A percentile compares a stretch with the other conserved stretches of the same genome.
Conservation (phyloP, 371 early-diverging fungal species). For the Zychaea mexicana region DNA sequence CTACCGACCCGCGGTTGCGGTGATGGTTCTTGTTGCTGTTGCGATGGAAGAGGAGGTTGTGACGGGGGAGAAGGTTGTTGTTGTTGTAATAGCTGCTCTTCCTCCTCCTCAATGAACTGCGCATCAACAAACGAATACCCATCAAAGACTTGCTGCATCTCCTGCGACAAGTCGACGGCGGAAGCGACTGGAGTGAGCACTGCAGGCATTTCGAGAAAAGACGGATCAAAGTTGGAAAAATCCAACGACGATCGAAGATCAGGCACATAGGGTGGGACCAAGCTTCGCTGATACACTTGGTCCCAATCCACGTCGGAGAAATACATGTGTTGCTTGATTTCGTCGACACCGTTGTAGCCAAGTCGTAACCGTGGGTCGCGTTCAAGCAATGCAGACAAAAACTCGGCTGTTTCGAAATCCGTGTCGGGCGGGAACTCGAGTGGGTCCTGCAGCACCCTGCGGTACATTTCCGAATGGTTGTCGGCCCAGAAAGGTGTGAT, state of each 20-base stretch:
- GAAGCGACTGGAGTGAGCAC: slow-evolving; percentile 45
- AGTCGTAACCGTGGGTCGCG: slow-evolving; percentile 70
- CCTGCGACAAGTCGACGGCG: slow-evolving; percentile 41
- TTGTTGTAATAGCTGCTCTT: neutral
- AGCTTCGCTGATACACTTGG: slow-evolving; percentile 54
- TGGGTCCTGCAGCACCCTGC: slow-evolving; percentile 75
- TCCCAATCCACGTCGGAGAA: slow-evolving; percentile 75
- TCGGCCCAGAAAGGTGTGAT: slow-evolving; percentile 86
- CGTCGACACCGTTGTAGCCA: slow-evolving; percentile 61
- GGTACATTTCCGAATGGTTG: slow-evolving; percentile 83
- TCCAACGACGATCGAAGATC: slow-evolving; percentile 56
- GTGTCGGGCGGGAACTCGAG: slow-evolving; percentile 75
- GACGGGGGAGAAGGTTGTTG: neutral
- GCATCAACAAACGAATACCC: slow-evolving; percentile 55
- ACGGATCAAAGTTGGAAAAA: slow-evolving; percentile 67
- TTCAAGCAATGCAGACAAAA: slow-evolving; percentile 67
- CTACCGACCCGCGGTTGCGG: slow-evolving; percentile 7
- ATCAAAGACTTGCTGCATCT: slow-evolving; percentile 60
- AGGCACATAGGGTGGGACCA: slow-evolving; percentile 60
- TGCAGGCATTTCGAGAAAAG: slow-evolving; percentile 61
- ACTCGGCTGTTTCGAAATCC: slow-evolving; percentile 60
- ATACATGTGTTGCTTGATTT: slow-evolving; percentile 72
- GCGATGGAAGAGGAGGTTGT: neutral
- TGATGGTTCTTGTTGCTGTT: slow-evolving; percentile 1
- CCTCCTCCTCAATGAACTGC: slow-evolving; percentile 20